Evolutionary conservation across 371 early-diverging fungal genomes (phyloP).

Genomic region (Sanchytrium tribonematis): DNA sequence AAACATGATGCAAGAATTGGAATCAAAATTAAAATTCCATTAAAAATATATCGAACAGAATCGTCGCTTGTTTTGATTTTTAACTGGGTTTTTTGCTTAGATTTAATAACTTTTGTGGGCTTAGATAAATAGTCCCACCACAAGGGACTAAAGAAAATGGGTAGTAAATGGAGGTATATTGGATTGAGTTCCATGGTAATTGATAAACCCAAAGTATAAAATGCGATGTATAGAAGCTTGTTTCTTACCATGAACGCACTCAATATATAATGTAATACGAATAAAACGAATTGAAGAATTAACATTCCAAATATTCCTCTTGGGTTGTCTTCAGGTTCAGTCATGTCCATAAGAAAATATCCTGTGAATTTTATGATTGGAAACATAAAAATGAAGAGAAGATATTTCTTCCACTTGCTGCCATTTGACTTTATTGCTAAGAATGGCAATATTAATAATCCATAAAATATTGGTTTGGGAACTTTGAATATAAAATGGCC

Average conservation of each 20-base stretch:
- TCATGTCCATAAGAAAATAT: background rate
- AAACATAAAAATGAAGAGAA: background rate
- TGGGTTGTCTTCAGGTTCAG: background rate
- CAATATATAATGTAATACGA: background rate
- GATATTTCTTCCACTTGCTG: background rate
- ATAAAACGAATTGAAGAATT: background rate
- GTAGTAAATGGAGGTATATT: background rate
- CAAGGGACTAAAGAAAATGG: background rate
- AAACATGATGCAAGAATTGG: background rate
- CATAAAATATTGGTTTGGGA: background rate
- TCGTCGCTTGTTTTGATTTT: background rate
- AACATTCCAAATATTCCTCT: background rate
- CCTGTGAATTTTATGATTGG: background rate
- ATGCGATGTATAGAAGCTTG: background rate
- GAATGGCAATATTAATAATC: background rate
- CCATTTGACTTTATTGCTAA: background rate
- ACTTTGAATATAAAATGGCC: background rate
- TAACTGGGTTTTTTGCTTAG: background rate
- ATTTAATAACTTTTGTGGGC: background rate
- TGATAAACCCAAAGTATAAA: background rate
- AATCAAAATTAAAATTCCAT: background rate
- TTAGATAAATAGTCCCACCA: background rate
- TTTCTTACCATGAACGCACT: background rate
- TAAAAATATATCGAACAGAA: background rate
- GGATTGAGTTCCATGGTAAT: background rate